Conservation (phyloP, 495 filamentous ascomycete genomes). For the Penicillium daleae region DNA sequence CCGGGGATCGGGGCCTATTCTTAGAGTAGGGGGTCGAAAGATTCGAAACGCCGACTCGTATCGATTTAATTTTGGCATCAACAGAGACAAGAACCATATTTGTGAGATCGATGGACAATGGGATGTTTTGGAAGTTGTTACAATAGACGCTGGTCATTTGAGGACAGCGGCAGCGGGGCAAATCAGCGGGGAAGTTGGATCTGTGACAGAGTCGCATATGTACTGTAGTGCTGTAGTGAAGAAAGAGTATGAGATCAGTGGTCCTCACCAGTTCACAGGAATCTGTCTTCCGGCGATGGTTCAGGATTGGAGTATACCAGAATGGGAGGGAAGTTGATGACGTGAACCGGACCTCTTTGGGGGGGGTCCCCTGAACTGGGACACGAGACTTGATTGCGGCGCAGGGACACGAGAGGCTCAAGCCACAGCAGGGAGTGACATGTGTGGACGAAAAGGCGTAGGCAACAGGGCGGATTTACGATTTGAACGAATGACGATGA, state of each 20-base stretch:
- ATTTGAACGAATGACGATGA: not conserved
- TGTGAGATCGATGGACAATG: not conserved
- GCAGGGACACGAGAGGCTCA: slow-evolving; percentile 36
- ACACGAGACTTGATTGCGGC: slow-evolving; percentile 28
- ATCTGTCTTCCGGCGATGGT: not conserved
- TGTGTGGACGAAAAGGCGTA: slow-evolving; percentile 9
- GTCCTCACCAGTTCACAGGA: slow-evolving; percentile 12
- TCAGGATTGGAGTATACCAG: no score
- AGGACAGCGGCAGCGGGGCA: slow-evolving; percentile 20
- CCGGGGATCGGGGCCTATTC: slow-evolving; percentile 27
- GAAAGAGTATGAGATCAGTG: not conserved
- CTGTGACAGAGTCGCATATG: no score
- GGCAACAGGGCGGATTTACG: slow-evolving; percentile 8
- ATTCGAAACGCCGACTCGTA: slow-evolving; percentile 17
- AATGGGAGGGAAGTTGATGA: slow-evolving; percentile 12
- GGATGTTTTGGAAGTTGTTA: slow-evolving; percentile 18
- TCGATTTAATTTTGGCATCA: slow-evolving; percentile 20
- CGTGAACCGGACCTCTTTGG: slow-evolving; percentile 9
- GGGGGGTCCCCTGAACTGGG: not conserved
- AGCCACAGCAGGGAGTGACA: slow-evolving; percentile 29
- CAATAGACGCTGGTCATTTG: slow-evolving; percentile 25
- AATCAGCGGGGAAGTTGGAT: slow-evolving; percentile 23
- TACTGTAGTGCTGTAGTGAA: no score
- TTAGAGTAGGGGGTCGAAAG: slow-evolving; percentile 12
- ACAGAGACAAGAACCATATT: not conserved